A percentile compares a stretch with the other conserved stretches of the same genome.
Conservation (phyloP, 2,329 filamentous ascomycete genomes). For the Elsinoe fawcettii region DNA sequence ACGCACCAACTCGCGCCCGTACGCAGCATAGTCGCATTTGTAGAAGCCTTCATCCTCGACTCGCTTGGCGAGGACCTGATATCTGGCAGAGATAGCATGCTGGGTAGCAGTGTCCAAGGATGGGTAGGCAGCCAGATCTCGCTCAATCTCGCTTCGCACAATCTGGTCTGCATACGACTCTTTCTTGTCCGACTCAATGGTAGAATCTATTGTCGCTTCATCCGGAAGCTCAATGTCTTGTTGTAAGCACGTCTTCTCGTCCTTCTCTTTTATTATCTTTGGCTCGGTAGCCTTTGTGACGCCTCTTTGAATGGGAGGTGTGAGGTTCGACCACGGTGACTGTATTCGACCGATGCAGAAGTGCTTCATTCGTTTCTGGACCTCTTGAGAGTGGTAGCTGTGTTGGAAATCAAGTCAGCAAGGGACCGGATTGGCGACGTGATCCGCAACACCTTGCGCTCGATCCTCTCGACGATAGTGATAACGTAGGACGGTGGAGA, state of each 20-base stretch:
- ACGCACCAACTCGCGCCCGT: conserved; percentile 52
- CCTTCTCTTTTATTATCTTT: conserved; percentile 1
- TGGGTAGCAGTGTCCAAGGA: conserved; percentile 50
- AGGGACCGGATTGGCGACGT: not conserved
- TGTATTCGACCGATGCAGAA: conserved; percentile 52
- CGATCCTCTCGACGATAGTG: too few relatives aligned
- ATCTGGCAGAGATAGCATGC: conserved; percentile 48
- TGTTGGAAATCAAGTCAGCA: conserved; percentile 7
- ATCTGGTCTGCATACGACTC: conserved; percentile 4
- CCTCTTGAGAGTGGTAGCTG: conserved; percentile 51
- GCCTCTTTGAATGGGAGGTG: conserved; percentile 47
- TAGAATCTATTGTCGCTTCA: not conserved
- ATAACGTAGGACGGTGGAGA: not conserved
- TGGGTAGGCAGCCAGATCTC: conserved; percentile 38
- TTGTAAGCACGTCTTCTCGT: conserved; percentile 8
- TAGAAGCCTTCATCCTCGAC: conserved; percentile 52
- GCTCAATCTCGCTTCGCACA: conserved; percentile 30
- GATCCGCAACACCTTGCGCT: too few relatives aligned
- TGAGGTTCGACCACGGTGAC: conserved; percentile 51
- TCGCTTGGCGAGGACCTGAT: conserved; percentile 48
- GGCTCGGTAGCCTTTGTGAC: not conserved
- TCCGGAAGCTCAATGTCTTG: conserved; percentile 2
- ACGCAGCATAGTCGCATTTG: conserved; percentile 50
- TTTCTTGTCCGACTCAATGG: not conserved
- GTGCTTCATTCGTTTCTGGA: conserved; percentile 50